These are phyloP conservation scores for Alliaria petiolata DNA, from an alignment of 345 rosid genomes.

Conservation along the genomic window DNA sequence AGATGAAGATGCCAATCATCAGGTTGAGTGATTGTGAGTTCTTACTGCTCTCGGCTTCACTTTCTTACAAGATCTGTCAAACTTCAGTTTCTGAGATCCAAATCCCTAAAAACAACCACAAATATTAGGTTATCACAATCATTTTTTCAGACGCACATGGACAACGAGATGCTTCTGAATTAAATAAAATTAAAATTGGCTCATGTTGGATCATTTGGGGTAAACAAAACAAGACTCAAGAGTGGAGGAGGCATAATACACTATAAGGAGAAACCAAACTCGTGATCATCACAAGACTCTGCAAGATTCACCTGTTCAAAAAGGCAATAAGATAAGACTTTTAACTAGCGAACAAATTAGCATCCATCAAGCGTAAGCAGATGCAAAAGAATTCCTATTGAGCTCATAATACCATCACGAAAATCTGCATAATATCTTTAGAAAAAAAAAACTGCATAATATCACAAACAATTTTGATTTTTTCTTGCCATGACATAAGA, in stretches of 20 bases:
- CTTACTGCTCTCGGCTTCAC: slow-evolving; percentile 26
- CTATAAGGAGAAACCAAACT: slow-evolving; percentile 25
- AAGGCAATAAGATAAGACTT: neutral
- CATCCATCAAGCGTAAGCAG: too few species aligned
- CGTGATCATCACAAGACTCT: slow-evolving; percentile 29
- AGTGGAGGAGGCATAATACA: slow-evolving; percentile 7
- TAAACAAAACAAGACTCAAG: neutral
- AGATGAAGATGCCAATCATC: slow-evolving; percentile 96
- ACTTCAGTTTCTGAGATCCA: slow-evolving; percentile 29
- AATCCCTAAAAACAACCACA: slow-evolving; percentile 13
- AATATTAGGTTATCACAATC: neutral
- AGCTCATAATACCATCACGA: too few species aligned
- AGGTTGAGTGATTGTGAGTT: slow-evolving; percentile 62
- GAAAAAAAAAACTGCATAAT: too few species aligned
- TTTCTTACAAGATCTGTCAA: slow-evolving; percentile 22
- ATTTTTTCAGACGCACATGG: too few species aligned
- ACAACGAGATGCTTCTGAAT: neutral
- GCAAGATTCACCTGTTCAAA: slow-evolving; percentile 21
- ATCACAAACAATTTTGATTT: too few species aligned
- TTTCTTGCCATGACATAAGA: too few species aligned
- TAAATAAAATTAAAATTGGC: neutral
- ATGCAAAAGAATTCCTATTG: too few species aligned
- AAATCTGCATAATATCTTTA: too few species aligned
- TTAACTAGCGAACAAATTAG: neutral
- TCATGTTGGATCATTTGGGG: neutral